Conservation (phyloP, 306 rosid genomes). For the Cyamopsis tetragonoloba region DNA sequence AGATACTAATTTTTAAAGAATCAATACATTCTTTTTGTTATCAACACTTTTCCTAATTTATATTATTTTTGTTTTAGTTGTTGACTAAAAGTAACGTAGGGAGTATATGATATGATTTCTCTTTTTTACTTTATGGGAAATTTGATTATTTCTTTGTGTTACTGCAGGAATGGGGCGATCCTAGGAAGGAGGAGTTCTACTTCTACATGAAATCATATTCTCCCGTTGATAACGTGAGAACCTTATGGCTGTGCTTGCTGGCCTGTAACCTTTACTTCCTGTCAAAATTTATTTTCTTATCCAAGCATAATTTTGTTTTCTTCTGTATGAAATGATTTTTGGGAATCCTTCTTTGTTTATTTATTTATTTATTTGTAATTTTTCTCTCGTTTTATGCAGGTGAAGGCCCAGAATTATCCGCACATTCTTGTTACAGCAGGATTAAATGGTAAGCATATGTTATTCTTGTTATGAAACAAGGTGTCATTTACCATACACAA, state of each 20-base stretch:
- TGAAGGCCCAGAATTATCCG: conserved; percentile 73
- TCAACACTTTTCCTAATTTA: too few relatives aligned
- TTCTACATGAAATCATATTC: conserved; percentile 96
- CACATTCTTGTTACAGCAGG: conserved; percentile 88
- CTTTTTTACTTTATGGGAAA: conserved; percentile 15
- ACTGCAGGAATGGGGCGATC: conserved; percentile 98
- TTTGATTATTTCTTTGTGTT: conserved; percentile 22
- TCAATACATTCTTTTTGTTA: too few relatives aligned
- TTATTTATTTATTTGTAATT: background rate
- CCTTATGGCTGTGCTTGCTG: conserved; percentile 12
- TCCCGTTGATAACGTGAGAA: conserved; percentile 88
- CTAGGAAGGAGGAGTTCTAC: conserved; percentile 87
- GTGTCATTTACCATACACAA: too few relatives aligned
- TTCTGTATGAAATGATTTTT: background rate
- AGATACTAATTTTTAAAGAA: too few relatives aligned
- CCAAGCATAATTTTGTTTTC: conserved; percentile 2
- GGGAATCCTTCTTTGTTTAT: background rate
- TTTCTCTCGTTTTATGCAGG: conserved; percentile 43
- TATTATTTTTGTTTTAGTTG: too few relatives aligned
- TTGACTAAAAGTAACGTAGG: too few relatives aligned
- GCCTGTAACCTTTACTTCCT: background rate
- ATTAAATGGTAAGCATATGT: conserved; percentile 62
- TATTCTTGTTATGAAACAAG: background rate
- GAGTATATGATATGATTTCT: conserved; percentile 7
- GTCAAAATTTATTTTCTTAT: conserved; percentile 18